Conservation (phyloP, 768 basidiomycete genomes). For the Lactifluus subvellereus region DNA sequence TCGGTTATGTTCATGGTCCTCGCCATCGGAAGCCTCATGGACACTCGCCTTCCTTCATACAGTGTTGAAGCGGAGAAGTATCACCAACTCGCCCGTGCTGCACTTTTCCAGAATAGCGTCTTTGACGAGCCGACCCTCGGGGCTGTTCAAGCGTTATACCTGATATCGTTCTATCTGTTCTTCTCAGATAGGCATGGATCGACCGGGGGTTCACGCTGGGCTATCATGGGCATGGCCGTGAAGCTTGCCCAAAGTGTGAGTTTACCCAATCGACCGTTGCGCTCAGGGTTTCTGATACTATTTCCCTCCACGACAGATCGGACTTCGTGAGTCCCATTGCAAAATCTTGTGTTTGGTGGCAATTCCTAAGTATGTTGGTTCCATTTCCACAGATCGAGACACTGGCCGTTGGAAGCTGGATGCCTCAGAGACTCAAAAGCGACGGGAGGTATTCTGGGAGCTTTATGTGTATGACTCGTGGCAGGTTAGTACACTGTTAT, state of each 20-base stretch:
- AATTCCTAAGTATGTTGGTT: slow-evolving; percentile 10
- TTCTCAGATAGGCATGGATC: slow-evolving; percentile 38
- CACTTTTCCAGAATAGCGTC: slow-evolving; percentile 54
- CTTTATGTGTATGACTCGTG: slow-evolving; percentile 61
- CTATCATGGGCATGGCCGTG: slow-evolving; percentile 64
- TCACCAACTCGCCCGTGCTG: slow-evolving; percentile 55
- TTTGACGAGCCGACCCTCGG: slow-evolving; percentile 57
- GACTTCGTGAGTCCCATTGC: slow-evolving; percentile 50
- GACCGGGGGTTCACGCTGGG: slow-evolving; percentile 48
- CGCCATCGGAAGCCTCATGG: slow-evolving; percentile 57
- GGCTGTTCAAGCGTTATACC: slow-evolving; percentile 61
- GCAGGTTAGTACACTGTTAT: slow-evolving; percentile 43
- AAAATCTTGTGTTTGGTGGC: not conserved
- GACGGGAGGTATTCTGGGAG: slow-evolving; percentile 59
- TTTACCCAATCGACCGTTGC: slow-evolving; percentile 18
- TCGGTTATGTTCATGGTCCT: slow-evolving; percentile 58
- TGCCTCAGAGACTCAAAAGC: slow-evolving; percentile 48
- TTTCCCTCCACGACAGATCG: slow-evolving; percentile 40
- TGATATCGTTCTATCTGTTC: slow-evolving; percentile 47
- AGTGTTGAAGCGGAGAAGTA: slow-evolving; percentile 51
- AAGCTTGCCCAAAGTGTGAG: slow-evolving; percentile 64
- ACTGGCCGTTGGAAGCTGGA: slow-evolving; percentile 60
- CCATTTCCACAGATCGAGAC: slow-evolving; percentile 50
- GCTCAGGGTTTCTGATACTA: slow-evolving; percentile 17
- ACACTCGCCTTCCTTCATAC: slow-evolving; percentile 49